These are phyloP conservation scores for Boletus albobrunnescens DNA, from an alignment of 1,284 basidiomycete genomes.

Conservation along the genomic window DNA sequence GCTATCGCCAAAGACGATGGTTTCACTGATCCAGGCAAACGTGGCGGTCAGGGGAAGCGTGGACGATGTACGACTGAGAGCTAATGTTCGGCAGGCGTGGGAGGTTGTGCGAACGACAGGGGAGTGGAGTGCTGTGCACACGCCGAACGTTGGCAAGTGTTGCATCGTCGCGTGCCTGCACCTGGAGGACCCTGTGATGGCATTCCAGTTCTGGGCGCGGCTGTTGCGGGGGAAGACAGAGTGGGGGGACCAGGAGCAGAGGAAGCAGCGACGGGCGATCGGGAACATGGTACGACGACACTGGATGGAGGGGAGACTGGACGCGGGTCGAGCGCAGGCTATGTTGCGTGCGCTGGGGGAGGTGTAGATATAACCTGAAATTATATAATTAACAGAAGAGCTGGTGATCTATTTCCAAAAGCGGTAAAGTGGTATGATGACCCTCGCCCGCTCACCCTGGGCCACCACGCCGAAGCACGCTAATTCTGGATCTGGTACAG, in stretches of 20 bases:
- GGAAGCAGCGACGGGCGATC: slow-evolving; percentile 40
- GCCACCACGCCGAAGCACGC: no score
- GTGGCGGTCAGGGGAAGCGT: slow-evolving; percentile 30
- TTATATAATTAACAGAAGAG: neutral
- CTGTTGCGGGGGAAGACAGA: slow-evolving; percentile 46
- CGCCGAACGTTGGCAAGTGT: slow-evolving; percentile 47
- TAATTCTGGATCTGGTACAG: no score
- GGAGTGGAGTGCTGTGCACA: slow-evolving; percentile 35
- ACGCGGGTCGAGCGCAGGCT: slow-evolving; percentile 18
- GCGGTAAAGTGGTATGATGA: no score
- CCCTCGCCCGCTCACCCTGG: no score
- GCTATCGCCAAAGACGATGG: slow-evolving; percentile 47
- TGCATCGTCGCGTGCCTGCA: slow-evolving; percentile 50
- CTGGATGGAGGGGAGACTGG: slow-evolving; percentile 31
- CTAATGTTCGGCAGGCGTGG: slow-evolving; percentile 42
- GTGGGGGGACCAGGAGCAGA: slow-evolving; percentile 48
- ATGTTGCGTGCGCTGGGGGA: slow-evolving; percentile 39
- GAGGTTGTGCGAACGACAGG: slow-evolving; percentile 40
- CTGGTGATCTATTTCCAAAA: neutral
- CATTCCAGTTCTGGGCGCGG: slow-evolving; percentile 56
- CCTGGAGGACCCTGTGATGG: slow-evolving; percentile 46
- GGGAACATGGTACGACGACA: slow-evolving; percentile 34
- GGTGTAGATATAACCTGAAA: slow-evolving; percentile 4
- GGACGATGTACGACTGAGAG: slow-evolving; percentile 25
- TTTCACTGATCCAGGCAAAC: slow-evolving; percentile 45